Evolutionary conservation across 176 grass and related monocot genomes (phyloP), one percentile per base, ranked within the genome.

Genomic region (Musa schizocarpa): DNA sequence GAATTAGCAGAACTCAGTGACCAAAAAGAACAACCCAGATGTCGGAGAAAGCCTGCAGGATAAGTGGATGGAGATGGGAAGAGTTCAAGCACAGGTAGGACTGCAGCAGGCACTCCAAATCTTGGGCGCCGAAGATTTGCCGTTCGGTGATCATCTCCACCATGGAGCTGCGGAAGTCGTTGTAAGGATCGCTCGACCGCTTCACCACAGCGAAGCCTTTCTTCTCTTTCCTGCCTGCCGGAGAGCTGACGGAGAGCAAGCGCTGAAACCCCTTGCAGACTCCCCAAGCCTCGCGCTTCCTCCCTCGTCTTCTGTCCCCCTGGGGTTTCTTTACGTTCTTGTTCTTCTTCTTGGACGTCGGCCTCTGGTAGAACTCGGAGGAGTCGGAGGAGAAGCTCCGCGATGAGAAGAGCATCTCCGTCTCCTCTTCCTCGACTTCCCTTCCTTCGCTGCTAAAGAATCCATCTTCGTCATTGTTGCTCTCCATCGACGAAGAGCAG

Each of bases 41-140:
- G 82, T 99, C 95, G 20, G 95, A 94, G 87, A 99, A 99, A 1
- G 95, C 91, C 78, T 94, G 95, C 22, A 99, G 88, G 81, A 99
- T 99, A 77, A 92, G 72, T 50, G 91, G 86, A 69, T 94, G 95
- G 76, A 94, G 95, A 26, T 85, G 81, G 12, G 78, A 75, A 24
- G 88, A 80, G 78, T 99, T 99, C 51, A 99, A 77, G n/a, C 84
- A 84, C 22, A 99, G 77, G 80, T 99, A 99, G 16, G 88, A 99
- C 16, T 86, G 88, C 57, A 98, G 89, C 43, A 99, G 68, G 13
- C 80, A 75, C 86, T 99, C 91, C 88, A 99, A 84, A 74, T 99
- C 95, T 66, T 73, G 76, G 17, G 78, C 61, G 9, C 82, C 88
- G 59, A 86, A 92, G 29, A 94, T 74, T 84, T 99, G 91, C 74